Conservation (phyloP, 495 filamentous ascomycete genomes). For the Filosporella fistucella region DNA sequence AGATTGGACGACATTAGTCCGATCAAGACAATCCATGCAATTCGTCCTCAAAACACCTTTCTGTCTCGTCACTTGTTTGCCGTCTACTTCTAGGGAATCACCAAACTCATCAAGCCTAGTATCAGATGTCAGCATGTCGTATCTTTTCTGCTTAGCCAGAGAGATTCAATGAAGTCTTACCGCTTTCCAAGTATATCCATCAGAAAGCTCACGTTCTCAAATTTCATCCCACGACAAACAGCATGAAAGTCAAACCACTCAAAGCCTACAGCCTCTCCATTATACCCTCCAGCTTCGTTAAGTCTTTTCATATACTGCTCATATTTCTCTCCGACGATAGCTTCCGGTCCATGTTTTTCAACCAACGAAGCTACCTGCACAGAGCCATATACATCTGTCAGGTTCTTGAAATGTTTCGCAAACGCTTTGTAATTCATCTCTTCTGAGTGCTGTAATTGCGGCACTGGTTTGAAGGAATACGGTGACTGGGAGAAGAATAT, state of each 20-base stretch:
- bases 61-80: constrained; percentile 48
- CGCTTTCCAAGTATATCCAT: constrained; percentile 41
- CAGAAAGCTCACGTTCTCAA: constrained; percentile 82
- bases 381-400: constrained; percentile 64
- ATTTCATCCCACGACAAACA: constrained; percentile 91
- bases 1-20: constrained; percentile 90
- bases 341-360: constrained; percentile 78
- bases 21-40: constrained; percentile 96
- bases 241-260: constrained; percentile 97
- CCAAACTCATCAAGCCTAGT: constrained; percentile 62
- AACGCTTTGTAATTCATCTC: constrained; percentile 76
- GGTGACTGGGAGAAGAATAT: constrained; percentile 91
- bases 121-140: too few relatives aligned
- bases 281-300: constrained; percentile 55
- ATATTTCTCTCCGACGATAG: constrained; percentile 72
- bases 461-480: constrained; percentile 86
- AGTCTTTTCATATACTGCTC: constrained; percentile 57
- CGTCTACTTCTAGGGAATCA: constrained; percentile 53
- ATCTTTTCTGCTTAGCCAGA: too few relatives aligned
- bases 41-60: constrained; percentile 80
- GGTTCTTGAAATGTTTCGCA: constrained; percentile 66
- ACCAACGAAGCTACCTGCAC: constrained; percentile 80
- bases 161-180: constrained; percentile 20
- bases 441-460: constrained; percentile 70
- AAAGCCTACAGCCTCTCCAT: constrained; percentile 54